These are phyloP conservation scores for Bipolaris bicolor DNA, from an alignment of 2,329 filamentous ascomycete genomes.

Conservation along the genomic window DNA sequence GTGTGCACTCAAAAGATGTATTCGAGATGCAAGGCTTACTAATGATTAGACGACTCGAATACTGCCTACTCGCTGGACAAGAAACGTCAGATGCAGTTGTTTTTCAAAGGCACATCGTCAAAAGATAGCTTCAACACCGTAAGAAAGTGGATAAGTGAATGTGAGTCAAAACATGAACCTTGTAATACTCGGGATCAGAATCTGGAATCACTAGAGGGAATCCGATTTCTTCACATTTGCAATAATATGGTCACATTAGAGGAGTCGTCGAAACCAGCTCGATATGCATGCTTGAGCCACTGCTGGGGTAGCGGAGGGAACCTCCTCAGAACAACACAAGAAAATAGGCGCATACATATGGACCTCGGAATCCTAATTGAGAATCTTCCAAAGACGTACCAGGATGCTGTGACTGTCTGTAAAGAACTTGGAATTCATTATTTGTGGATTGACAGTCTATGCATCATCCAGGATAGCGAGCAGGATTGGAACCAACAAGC, in stretches of 20 bases:
- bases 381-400: neutral
- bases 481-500: conserved; percentile 6
- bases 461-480: conserved; percentile 5
- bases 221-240: neutral
- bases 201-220: neutral
- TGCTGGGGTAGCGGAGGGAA: neutral
- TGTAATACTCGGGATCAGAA: neutral
- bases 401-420: neutral
- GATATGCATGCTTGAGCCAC: conserved; percentile 5
- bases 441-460: conserved; percentile 10
- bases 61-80: neutral
- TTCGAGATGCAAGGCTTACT: neutral
- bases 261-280: neutral
- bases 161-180: neutral
- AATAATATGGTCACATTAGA: neutral
- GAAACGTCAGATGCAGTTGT: neutral
- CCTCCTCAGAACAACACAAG: neutral
- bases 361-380: neutral
- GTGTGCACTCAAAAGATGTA: neutral
- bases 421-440: neutral
- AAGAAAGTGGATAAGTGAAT: neutral
- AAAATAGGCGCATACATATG: neutral
- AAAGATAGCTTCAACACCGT: neutral
- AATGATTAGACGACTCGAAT: neutral
- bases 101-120: neutral